Base-by-base conservation (phyloP, 768 basidiomycete genomes). In the Trametes maxima region DNA sequence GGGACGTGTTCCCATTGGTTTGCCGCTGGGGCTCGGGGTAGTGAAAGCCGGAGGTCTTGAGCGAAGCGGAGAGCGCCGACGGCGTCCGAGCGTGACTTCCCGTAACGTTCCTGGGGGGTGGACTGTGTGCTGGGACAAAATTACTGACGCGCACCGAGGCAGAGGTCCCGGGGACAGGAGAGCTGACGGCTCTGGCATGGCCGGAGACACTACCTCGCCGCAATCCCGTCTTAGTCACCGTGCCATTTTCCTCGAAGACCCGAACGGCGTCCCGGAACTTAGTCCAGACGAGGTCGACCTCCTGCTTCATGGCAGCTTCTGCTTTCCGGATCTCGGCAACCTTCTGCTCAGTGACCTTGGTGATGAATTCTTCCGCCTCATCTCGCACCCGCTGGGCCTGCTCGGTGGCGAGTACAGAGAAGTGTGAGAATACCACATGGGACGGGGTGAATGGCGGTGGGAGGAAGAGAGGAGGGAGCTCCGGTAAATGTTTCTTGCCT, bases 401-500 rank as follows among this genome's bases (percentile, higher is more conserved):
- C 36, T 78, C 72, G 24, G 75, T 70, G 14, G 91, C 90, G 50
- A 85, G 68, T 22, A 80, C 76, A 16, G 86, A 79, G 35, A 93
- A 77, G 70, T 89, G 85, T 44, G 77, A 63, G 68, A 92, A 93
- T 43, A 85, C 82, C 7, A 85, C 84, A 66, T 93, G 88, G 17
- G 87, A 84, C 7, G 91, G 87, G 0, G 87, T 83, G 73, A 89
- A 92, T 17, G 91, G 90, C 21, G 87, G 84, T 17, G 90, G 90
- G 25, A 85, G 84, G 70, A 91, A 88, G 40, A 92, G 74, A 5
- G 87, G 80, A 40, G 80, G 80, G 63, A 89, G 65, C 58, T 79
- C 73, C 40, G 84, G 80, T 45, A 92, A 76, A 70, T 63, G 52
- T 22, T 39, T 54, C 59, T 61, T 80, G 28, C 54, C 57, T 14